Evolutionary conservation across 352 stramenopile species (phyloP).

Genomic region (Pythium brachiatum): DNA sequence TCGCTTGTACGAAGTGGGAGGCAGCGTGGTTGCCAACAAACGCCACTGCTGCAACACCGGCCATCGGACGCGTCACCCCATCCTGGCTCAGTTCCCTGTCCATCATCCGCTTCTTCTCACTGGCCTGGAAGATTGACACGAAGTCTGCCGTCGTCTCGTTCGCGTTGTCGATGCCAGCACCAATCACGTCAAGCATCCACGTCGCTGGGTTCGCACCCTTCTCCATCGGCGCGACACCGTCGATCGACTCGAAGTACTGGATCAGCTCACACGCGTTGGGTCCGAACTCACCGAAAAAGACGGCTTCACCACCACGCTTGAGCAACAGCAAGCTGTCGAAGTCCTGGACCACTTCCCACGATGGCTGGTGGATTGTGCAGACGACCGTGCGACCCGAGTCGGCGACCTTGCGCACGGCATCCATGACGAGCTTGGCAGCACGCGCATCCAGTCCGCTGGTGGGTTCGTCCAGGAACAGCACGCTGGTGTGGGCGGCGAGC

Average conservation of each 20-base stretch:
- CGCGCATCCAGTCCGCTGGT: constrained; percentile 90
- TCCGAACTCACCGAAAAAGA: constrained; percentile 58
- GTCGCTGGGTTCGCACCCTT: constrained; percentile 53
- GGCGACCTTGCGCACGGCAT: constrained; percentile 86
- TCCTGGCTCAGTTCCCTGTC: constrained; percentile 12
- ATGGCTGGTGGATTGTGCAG: too few species aligned
- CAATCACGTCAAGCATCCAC: too few species aligned
- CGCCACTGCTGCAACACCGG: constrained; percentile 4
- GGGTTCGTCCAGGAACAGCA: constrained; percentile 90
- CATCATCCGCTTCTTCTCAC: not conserved
- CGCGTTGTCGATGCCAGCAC: constrained; percentile 31
- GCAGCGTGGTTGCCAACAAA: constrained; percentile 22
- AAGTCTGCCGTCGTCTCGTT: constrained; percentile 17
- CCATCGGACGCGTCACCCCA: constrained; percentile 4
- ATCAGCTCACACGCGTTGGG: constrained; percentile 33
- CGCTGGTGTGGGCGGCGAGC: constrained; percentile 80
- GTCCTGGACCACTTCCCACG: constrained; percentile 88
- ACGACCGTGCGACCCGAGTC: too few species aligned
- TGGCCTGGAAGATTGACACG: constrained; percentile 9
- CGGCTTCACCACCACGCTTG: constrained; percentile 55
- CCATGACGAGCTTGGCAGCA: constrained; percentile 84
- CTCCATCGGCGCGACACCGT: constrained; percentile 46
- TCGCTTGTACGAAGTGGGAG: constrained; percentile 1
- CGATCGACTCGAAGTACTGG: constrained; percentile 68
- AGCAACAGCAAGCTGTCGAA: constrained; percentile 90